Percentiles rank a stretch among this genome's conserved stretches.
Conservation (phyloP, 2,329 filamentous ascomycete species). For the Lojkania enalia region DNA sequence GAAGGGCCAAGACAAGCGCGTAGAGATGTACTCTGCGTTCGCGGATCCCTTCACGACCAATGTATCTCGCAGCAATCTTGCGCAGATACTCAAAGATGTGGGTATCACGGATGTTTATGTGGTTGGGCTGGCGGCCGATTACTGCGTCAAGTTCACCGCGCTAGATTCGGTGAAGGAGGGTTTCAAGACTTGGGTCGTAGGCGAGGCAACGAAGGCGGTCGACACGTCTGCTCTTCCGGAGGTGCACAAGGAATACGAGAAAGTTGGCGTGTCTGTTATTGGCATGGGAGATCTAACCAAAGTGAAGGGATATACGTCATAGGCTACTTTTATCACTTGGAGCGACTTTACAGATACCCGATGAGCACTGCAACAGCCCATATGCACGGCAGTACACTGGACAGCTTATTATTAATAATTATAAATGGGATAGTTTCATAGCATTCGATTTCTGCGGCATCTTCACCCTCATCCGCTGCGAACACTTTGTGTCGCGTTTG, state of each 20-base stretch:
- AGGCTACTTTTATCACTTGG: neutral
- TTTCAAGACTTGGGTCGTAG: slow-evolving; percentile 74
- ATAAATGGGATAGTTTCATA: too few relatives aligned
- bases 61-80: slow-evolving; percentile 65
- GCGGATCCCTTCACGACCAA: slow-evolving; percentile 71
- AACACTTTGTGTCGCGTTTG: neutral
- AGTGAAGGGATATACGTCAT: slow-evolving; percentile 42
- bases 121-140: slow-evolving; percentile 85
- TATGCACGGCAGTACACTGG: neutral
- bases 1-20: slow-evolving; percentile 73
- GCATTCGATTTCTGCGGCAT: too few relatives aligned
- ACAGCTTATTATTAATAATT: neutral
- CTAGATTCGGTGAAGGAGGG: slow-evolving; percentile 75
- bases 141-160: slow-evolving; percentile 83
- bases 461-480: neutral
- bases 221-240: slow-evolving; percentile 62
- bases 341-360: neutral
- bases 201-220: slow-evolving; percentile 77
- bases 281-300: slow-evolving; percentile 59
- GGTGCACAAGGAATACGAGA: slow-evolving; percentile 58
- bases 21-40: slow-evolving; percentile 96
- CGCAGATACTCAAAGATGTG: slow-evolving; percentile 57
- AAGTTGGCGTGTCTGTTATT: slow-evolving; percentile 66
- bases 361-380: neutral
- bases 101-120: slow-evolving; percentile 79